Evolutionary conservation across 139 green algal species (phyloP), one percentile per base, ranked within the genome.

Genomic region (Picochlorum costavermella): DNA sequence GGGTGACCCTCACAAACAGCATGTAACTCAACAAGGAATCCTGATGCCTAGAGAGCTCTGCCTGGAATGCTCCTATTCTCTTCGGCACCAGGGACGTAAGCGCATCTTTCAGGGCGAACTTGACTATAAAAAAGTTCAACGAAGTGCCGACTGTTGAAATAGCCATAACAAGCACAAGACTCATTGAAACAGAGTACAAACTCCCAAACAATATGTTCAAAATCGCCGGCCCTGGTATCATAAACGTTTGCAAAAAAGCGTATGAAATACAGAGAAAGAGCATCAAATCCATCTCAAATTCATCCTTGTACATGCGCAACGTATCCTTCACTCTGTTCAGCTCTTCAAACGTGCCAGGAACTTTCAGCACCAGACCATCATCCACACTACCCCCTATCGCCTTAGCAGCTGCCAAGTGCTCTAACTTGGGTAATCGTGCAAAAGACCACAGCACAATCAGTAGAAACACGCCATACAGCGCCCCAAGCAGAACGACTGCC

Each of bases 21-120:
- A 90, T 82, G 72, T 92, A 91, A 68, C 74, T 77, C 23, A 91
- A 56, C 33, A 91, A 70, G 58, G 80, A 59, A 26, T 70, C 12
- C 2, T 70, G 65, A 31, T 81, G 82, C 59, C 66, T 62, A 6
- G 56, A 8, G 43, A 78, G 40, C 64, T 78, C 71, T 17, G 25
- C 4, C 1, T 68, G 40, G 48, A 78, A 78, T 28, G 60, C 37
- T 23, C 56, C 40, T 37, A 78, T 59, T 9, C 65, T 65, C 1
- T 28, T 26, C 1, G 71, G 71, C 11, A 78, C 60, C 2, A 78
- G 50, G 2, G 44, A 45, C 23, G 30, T 56, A 6, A 78, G 50
- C 2, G 63, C 60, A 31, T 74, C 71, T 45, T 63, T 58, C 33
- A 78, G 65, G n/a, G 70, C 44, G 29, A 44, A 44, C 20, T 56